Conservation (phyloP, 192 early-diverging fungal genomes). For the Gonapodya prolifera region DNA sequence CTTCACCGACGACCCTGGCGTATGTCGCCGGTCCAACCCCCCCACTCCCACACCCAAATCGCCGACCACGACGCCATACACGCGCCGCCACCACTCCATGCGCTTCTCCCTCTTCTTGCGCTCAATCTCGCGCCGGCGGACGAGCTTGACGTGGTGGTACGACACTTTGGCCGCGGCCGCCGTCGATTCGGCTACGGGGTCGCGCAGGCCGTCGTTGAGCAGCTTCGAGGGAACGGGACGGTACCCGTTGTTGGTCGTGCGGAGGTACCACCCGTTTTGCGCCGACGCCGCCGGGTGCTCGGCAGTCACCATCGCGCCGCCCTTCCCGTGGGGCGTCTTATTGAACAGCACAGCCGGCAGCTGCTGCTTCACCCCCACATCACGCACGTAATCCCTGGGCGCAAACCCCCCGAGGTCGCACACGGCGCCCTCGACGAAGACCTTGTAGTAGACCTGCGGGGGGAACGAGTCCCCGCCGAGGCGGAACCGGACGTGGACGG, state of each 20-base stretch:
- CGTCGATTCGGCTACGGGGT: neutral
- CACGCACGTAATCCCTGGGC: neutral
- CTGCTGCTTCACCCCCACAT: neutral
- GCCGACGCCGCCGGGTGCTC: neutral
- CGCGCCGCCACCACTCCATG: neutral
- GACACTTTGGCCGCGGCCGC: neutral
- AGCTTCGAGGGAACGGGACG: neutral
- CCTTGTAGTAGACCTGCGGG: neutral
- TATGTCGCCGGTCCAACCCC: neutral
- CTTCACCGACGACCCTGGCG: neutral
- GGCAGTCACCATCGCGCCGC: neutral
- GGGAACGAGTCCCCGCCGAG: neutral
- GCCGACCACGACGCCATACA: neutral
- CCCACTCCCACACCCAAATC: neutral
- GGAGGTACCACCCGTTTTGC: neutral
- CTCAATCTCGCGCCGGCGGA: neutral
- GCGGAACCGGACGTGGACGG: neutral
- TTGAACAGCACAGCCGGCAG: neutral
- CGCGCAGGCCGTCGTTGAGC: neutral
- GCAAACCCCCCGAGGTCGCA: neutral
- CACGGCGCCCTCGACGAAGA: neutral
- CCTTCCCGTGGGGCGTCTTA: neutral
- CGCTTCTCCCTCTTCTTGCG: neutral
- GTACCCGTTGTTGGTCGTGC: neutral
- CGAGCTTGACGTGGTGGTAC: neutral